Base-by-base conservation (phyloP, 805 yeast genomes). In the Blastobotrys attinorum region DNA sequence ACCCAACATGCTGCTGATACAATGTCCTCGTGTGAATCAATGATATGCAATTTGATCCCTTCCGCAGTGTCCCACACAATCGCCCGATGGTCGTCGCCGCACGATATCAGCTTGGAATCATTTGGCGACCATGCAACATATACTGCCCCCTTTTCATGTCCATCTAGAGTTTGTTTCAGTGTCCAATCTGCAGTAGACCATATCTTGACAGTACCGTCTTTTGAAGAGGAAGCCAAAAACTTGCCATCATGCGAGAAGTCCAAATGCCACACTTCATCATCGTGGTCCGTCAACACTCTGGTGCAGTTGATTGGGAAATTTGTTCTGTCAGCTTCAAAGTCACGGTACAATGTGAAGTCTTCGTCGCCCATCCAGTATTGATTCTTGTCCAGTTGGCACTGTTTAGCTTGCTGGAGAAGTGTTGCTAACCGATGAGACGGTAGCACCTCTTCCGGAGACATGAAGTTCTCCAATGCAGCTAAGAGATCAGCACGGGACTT, bases 251-350 rank as follows among this genome's bases (percentile, higher is more conserved):
- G 83, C 4, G 92, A 81, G 57, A 85, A 88, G 45, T 75, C 75
- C 13, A 83, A 70, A 57, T 71, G 82, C 97, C 97, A 89, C 10
- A 86, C 90, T 59, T 89, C 95, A 55, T 81, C 77, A 5, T 33
- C 60, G 55, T 83, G 92, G 35, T 70, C 66, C 1, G 62, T 51
- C 4, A 83, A 61, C 0, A 72, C 69, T 44, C 70, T 68, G 10
- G 73, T 56, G 3, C 73, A 59, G 2, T 64, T 65, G 17, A 68
- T 68, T 16, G 58, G 60, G 47, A 55, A 56, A 22, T 32, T 33
- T 8, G 38, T 29, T 8, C 56, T 47, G 34, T 48, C 50, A 35
- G 59, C 63, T 35, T 56, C 51, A 40, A 62, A 56, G 47, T 70
- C 72, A 31, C 65, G 60, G 47, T 62, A 66, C 4, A 69, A 49